Conservation (phyloP, 2,329 filamentous ascomycete species). For the Rutstroemia sp. region DNA sequence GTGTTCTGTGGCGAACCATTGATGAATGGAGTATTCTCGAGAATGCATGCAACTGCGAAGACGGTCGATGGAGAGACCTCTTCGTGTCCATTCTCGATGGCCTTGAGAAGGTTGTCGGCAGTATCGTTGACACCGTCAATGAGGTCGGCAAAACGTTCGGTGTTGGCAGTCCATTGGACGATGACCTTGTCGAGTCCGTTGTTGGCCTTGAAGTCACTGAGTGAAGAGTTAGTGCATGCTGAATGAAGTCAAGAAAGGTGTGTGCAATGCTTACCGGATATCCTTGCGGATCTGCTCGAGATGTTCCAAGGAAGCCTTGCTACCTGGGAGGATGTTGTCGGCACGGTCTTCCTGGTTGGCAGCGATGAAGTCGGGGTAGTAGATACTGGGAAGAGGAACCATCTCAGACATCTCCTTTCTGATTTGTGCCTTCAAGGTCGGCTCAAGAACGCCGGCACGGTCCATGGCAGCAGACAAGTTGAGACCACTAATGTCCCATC, state of each 20-base stretch:
- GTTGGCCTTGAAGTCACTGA: conserved; percentile 76
- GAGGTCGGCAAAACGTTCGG: conserved; percentile 89
- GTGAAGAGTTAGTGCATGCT: background rate
- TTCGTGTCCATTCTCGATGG: conserved; percentile 79
- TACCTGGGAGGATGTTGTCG: conserved; percentile 79
- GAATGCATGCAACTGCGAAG: conserved; percentile 89
- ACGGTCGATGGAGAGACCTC: conserved; percentile 94
- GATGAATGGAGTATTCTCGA: conserved; percentile 90
- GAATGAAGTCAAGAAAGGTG: too few relatives aligned
- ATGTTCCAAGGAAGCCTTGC: conserved; percentile 78
- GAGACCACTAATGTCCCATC: conserved; percentile 94
- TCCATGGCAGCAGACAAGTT: conserved; percentile 91
- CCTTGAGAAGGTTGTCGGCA: conserved; percentile 81
- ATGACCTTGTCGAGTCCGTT: conserved; percentile 91
- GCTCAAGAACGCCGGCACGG: conserved; percentile 88
- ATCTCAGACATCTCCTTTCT: conserved; percentile 88
- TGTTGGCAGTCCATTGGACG: conserved; percentile 98
- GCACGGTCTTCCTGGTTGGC: conserved; percentile 96
- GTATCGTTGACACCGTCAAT: conserved; percentile 90
- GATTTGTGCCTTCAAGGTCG: conserved; percentile 82
- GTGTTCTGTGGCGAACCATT: conserved; percentile 99
- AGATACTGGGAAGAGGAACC: conserved; percentile 87
- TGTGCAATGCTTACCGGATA: conserved; percentile 55
- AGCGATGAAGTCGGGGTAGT: conserved; percentile 99
- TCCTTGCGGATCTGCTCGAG: conserved; percentile 90